Base-by-base conservation (phyloP, 495 filamentous ascomycete genomes). In the Neurospora intermedia region DNA sequence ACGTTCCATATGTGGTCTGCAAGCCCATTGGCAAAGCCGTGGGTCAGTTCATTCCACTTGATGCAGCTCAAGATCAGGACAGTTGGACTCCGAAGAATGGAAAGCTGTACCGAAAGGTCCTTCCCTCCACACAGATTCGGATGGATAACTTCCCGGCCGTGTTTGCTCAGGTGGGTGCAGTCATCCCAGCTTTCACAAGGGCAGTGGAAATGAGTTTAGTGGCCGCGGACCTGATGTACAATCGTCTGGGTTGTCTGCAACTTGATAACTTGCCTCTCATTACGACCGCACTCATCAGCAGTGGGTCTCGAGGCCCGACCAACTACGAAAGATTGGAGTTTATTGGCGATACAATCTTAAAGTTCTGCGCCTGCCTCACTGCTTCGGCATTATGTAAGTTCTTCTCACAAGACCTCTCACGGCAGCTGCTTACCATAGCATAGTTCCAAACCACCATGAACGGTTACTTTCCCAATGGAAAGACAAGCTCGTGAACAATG, bases 261-360 rank as follows among this genome's bases (percentile, higher is more conserved):
- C 88, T 96, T 69, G 78, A 80, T 0, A 78, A 90, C 74, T 72
- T 89, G 7, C 75, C 79, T 4, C 87, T 92, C 42, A 81, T 98
- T 5, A 76, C 90, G n/a, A 91, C 88, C 9, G 94, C 95, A 1
- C 90, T 96, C 70, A 91, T 84, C 41, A 84, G 92, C 1, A 89
- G 91, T 0, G 84, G 86, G 2, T 88, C 93, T 0, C 78, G 82
- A 11, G 89, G 90, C 59, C 75, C 76, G 4, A 88, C 83, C 0
- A 87, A 98, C 74, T 99, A 99, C 78, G 92, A 99, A 75, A 86
- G 92, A 31, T 85, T 96, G 1, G 96, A 99, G 80, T 97, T 97
- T 77, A 84, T 98, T 0, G 96, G 96, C 0, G 96, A 99, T 76
- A 87, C 88, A 0, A 85, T 97, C 10, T 85, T 99, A n/a, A 98